A percentile compares a stretch with the other conserved stretches of the same genome.
These are phyloP conservation scores for Jaapia argillacea DNA, from an alignment of 768 basidiomycete genomes.

Conservation along the genomic window DNA sequence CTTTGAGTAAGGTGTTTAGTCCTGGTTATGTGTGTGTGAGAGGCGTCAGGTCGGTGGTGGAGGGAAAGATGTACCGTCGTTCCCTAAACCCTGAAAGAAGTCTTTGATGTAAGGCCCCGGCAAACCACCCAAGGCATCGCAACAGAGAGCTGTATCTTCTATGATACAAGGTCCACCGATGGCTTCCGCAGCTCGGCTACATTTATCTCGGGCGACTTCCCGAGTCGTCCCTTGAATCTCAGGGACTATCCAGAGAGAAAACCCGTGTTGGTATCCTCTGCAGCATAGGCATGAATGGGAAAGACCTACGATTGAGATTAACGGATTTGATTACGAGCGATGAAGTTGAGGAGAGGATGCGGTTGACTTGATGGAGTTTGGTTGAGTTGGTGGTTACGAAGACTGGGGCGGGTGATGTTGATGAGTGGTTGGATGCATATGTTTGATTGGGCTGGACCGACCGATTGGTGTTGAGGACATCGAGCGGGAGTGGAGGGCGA, in stretches of 20 bases:
- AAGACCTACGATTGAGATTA: conserved; percentile 68
- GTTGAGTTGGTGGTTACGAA: conserved; percentile 94
- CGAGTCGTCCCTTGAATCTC: conserved; percentile 91
- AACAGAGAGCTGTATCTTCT: conserved; percentile 93
- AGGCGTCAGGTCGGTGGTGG: no score
- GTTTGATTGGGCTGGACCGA: no score
- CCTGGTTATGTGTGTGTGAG: no score
- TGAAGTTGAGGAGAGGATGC: conserved; percentile 65
- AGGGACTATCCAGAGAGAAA: conserved; percentile 45
- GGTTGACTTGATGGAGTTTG: conserved; percentile 82
- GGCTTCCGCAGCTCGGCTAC: conserved; percentile 72
- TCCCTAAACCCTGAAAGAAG: conserved; percentile 76
- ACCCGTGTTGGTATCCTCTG: background rate
- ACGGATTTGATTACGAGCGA: conserved; percentile 71
- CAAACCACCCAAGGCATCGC: conserved; percentile 79
- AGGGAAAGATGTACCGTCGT: no score
- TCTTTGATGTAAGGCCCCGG: conserved; percentile 98
- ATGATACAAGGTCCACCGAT: conserved; percentile 61
- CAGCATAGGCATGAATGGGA: background rate
- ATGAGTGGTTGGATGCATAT: no score
- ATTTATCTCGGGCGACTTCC: conserved; percentile 86
- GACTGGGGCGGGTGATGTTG: no score
- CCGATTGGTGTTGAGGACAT: no score
- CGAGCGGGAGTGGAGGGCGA: no score
- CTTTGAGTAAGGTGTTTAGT: conserved; percentile 71